Base-by-base conservation (phyloP, 2,329 filamentous ascomycete genomes). In the Alternaria dauci region DNA sequence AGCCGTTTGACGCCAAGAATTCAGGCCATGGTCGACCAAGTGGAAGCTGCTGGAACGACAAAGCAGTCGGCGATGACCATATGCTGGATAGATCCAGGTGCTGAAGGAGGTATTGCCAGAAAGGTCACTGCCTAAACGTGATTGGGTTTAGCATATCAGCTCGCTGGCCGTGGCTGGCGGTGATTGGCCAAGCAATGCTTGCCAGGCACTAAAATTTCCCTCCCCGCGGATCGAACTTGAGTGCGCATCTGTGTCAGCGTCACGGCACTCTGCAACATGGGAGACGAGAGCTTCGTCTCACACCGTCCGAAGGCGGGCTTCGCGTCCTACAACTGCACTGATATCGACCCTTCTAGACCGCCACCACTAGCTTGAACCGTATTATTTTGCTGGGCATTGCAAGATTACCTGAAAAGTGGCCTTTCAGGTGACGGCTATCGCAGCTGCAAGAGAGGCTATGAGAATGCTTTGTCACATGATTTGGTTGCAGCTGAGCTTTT, bases 201-300 rank as follows among this genome's bases (percentile, higher is more conserved):
- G 46, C 34, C 30, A 30, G 46, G 30, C 12, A 42, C 46, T 38
- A 50, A 30, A 38, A 26, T 26, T 38, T 50, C 32, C 39, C 23
- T 50, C 46, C 32, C 32, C 46, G 32, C 46, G 46, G 25, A 25
- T 50, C 46, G 20, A 50, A 18, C 32, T 36, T 50, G 14, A 20
- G 20, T 8, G 46, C 25, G 46, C 46, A 50, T 36, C 20, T 50
- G 46, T 14, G 23, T 50, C 32, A 14, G 36, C 46, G 46, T 50
- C 46, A 50, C 46, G 36, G 50, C 50, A 58, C 55, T 38, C 41
- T 34, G 14, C 55, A 47, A 58, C 55, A 47, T 48, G 50, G 42
- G 42, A 18, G 18, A 54, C 48, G 44, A 54, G 25, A 28, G 18
- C 25, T 26, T 34, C 34, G 41, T 51, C 47, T 56, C 34, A 60